Percentiles rank a stretch among this genome's conserved stretches.
Conservation (phyloP, 75 land plant species). For the Adiantum capillusveneris region DNA sequence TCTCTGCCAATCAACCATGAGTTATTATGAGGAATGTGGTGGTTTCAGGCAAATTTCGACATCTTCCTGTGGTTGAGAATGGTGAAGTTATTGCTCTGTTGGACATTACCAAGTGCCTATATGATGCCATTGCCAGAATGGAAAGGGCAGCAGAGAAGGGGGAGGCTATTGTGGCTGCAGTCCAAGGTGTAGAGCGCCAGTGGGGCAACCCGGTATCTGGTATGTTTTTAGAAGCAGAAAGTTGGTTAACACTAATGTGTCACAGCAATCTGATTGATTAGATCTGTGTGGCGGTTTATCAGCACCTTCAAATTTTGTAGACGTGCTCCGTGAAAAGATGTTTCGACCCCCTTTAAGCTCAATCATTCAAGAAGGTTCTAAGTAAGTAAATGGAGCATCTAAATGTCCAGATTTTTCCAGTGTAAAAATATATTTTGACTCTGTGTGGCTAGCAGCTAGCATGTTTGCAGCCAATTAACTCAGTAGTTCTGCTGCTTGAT, state of each 20-base stretch:
- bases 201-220: slow-evolving; percentile 58
- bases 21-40: too few species aligned
- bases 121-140: slow-evolving; percentile 88
- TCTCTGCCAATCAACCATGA: background rate
- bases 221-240: slow-evolving; percentile 12
- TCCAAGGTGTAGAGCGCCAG: slow-evolving; percentile 81
- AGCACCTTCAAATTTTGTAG: slow-evolving; percentile 64
- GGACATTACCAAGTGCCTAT: slow-evolving; percentile 82
- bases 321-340: slow-evolving; percentile 75
- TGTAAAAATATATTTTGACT: background rate
- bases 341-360: slow-evolving; percentile 84
- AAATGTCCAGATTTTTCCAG: too few species aligned
- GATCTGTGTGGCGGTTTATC: slow-evolving; percentile 12
- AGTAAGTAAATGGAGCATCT: slow-evolving; percentile 37
- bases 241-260: background rate
- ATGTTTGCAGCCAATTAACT: too few species aligned
- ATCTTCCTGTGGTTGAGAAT: slow-evolving; percentile 90
- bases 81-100: slow-evolving; percentile 80
- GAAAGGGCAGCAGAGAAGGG: slow-evolving; percentile 95
- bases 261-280: background rate
- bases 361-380: slow-evolving; percentile 54
- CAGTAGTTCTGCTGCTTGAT: background rate
- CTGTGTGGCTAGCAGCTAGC: background rate
- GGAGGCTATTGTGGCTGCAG: slow-evolving; percentile 90
- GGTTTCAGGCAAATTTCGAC: slow-evolving; percentile 73